phyloP scores from a whole-genome alignment of 1,139 yeast species.

The Pichia sp. region DNA sequence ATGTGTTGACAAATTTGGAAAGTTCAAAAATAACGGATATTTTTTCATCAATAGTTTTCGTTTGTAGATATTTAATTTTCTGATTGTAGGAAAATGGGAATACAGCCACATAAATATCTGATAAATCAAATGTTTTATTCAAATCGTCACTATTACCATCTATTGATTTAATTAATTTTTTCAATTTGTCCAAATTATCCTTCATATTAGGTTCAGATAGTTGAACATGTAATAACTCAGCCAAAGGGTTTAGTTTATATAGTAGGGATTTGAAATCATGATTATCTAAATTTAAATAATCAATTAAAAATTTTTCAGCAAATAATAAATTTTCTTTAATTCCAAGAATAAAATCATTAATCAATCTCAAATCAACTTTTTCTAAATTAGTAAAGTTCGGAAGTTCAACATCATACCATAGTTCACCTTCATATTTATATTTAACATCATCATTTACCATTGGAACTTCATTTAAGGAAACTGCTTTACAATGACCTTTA shows the following conservation, averaged over 20 bases:
- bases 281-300: conserved; percentile 6
- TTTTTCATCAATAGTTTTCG: conserved; percentile 34
- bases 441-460: too few relatives aligned
- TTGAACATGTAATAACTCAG: conserved; percentile 53
- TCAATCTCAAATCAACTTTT: too few relatives aligned
- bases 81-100: conserved; percentile 52
- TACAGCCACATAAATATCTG: conserved; percentile 52
- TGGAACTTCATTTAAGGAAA: not conserved
- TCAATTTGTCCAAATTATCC: conserved; percentile 18
- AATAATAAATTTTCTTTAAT: conserved; percentile 1
- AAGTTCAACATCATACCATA: not conserved
- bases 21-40: conserved; percentile 32
- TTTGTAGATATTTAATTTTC: conserved; percentile 38
- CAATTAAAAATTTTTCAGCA: conserved; percentile 11
- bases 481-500: conserved; percentile 7
- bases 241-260: conserved; percentile 53
- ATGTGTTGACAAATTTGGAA: conserved; percentile 28
- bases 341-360: not conserved
- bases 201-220: conserved; percentile 15
- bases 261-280: conserved; percentile 32
- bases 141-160: conserved; percentile 6
- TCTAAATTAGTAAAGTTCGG: too few relatives aligned
- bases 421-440: conserved; percentile 4
- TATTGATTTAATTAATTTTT: conserved; percentile 28
- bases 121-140: conserved; percentile 22